Evolutionary conservation across 176 grass and related monocot genomes (phyloP), one percentile per base, ranked within the genome.

Genomic region (Elymus sibiricus): DNA sequence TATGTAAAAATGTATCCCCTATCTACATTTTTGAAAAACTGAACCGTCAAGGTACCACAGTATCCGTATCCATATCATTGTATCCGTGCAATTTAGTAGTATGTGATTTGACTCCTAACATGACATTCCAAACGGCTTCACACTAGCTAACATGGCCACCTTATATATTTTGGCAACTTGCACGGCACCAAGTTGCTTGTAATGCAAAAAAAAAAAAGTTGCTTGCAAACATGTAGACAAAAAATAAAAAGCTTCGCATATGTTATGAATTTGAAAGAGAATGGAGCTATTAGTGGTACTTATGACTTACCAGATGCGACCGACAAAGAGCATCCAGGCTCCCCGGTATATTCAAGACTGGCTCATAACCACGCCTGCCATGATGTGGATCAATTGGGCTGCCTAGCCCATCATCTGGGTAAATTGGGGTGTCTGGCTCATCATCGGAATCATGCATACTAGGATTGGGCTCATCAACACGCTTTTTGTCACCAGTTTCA

Each of bases 221-320:
- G 40, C 44, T 47, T 47, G 44, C 44, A 47, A 47, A 47, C 44
- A 47, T 47, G 44, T 47, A 47, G 44, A 47, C 1, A 47, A 47
- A 47, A 84, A 47, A 47, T 47, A 47, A 47, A 47, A 17, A 88
- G 35, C 9, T 77, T 63, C 60, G 28, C 31, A 21, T 5, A 35
- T 60, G 5, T 43, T 5, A 15, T 38, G 32, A 34, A 22, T 22
- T 83, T 77, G 32, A 32, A 83, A 42, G 8, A 43, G 22, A 79
- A 72, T 1, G 12, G 25, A 64, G 51, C 31, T 17, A 79, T 69
- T 79, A 64, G 40, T 13, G 51, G 79, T 79, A 46, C 55, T 71
- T 38, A 80, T 25, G 8, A 59, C 82, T 92, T 88, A 98, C 97
- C 90, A 95, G 82, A 81, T 98, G 97, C 35, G 40, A 89, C 35